These are phyloP conservation scores for Diaporthe destruens DNA, from an alignment of 2,329 filamentous ascomycete genomes.

Conservation along the genomic window DNA sequence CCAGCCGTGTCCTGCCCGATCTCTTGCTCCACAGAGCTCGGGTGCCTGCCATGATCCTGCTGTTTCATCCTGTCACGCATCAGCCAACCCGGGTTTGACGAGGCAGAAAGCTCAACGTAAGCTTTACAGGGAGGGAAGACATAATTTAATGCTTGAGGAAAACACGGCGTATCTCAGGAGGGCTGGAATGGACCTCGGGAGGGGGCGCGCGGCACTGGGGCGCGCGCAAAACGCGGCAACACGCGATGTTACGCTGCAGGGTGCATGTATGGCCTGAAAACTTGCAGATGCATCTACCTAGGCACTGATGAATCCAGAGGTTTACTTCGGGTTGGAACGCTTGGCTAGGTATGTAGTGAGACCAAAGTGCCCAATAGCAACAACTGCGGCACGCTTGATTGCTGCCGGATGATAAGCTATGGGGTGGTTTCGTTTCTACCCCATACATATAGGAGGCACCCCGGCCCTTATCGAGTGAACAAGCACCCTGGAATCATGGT, in stretches of 20 bases:
- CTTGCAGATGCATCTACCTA: neutral
- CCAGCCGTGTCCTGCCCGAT: neutral
- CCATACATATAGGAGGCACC: no score
- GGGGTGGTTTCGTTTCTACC: no score
- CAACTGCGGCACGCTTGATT: neutral
- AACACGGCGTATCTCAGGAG: no score
- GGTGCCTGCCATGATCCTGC: neutral
- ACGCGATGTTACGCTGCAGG: conserved; percentile 20
- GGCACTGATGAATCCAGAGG: neutral
- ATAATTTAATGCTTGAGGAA: no score
- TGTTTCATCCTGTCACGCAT: neutral
- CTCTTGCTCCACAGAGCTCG: neutral
- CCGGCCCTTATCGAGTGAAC: neutral
- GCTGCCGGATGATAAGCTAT: conserved; percentile 1
- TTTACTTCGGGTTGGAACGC: neutral
- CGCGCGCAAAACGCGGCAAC: neutral
- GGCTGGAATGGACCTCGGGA: neutral
- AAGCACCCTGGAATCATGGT: neutral
- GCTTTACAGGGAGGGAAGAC: no score
- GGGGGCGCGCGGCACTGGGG: no score
- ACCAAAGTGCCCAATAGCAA: neutral
- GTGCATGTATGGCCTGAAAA: neutral
- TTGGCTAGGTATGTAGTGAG: neutral
- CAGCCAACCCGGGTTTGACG: neutral
- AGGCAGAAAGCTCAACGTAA: neutral